A percentile compares a stretch with the other conserved stretches of the same genome.
phyloP scores from a whole-genome alignment of 2,329 filamentous ascomycete species.

The Chrysosporium queenslandicum region DNA sequence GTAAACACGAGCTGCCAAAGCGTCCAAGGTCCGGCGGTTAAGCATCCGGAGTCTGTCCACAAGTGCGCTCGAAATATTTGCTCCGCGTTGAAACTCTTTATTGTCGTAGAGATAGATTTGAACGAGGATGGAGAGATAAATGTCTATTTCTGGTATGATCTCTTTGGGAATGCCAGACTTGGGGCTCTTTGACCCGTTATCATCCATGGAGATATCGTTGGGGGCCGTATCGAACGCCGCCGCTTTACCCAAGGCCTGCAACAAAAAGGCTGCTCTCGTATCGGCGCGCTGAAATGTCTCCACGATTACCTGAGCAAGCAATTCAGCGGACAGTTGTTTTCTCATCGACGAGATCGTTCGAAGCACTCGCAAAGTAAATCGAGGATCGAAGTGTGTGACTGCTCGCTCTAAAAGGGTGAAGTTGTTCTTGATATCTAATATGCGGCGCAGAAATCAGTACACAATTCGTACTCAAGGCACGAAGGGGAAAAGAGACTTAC shows the following conservation, averaged over 20 bases:
- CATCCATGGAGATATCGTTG: conserved; percentile 59
- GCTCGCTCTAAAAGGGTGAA: conserved; percentile 85
- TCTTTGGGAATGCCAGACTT: conserved; percentile 62
- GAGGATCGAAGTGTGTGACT: conserved; percentile 82
- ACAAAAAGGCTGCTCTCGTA: conserved; percentile 57
- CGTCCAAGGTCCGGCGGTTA: conserved; percentile 89
- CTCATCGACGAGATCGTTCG: conserved; percentile 92
- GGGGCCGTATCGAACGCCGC: conserved; percentile 53
- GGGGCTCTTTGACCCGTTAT: conserved; percentile 51
- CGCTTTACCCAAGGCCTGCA: conserved; percentile 59
- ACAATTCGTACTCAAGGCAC: neutral
- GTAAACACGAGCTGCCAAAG: conserved; percentile 88
- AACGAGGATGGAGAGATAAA: conserved; percentile 75
- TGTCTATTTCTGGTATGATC: conserved; percentile 72
- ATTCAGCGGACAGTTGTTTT: conserved; percentile 75
- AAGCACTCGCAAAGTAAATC: conserved; percentile 88
- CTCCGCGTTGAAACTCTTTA: conserved; percentile 69
- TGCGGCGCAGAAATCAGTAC: neutral
- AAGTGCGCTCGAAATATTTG: conserved; percentile 72
- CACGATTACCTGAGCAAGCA: conserved; percentile 68
- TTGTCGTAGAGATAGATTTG: conserved; percentile 84
- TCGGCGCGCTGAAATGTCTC: conserved; percentile 66
- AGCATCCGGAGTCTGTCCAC: conserved; percentile 75
- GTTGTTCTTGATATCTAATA: conserved; percentile 82
- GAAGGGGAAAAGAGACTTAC: conserved; percentile 23